Percentiles rank a stretch among this genome's conserved stretches.
phyloP scores from a whole-genome alignment of 331 rosid species.

The Acacia pycnantha region DNA sequence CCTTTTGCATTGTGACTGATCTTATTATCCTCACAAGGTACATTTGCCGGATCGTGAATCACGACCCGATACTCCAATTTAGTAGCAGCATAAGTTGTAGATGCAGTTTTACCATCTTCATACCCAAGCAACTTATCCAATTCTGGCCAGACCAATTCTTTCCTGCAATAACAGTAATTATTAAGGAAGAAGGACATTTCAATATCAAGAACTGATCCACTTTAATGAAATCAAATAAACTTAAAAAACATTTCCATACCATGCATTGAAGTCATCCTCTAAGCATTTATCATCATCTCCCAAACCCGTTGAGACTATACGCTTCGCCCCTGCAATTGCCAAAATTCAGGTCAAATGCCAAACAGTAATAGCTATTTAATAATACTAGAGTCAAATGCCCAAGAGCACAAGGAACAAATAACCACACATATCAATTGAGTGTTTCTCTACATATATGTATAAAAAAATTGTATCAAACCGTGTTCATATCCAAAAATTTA shows the following conservation, averaged over 20 bases:
- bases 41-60: slow-evolving; percentile 57
- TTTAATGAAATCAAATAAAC: slow-evolving; percentile 17
- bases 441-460: neutral
- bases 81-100: slow-evolving; percentile 94
- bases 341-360: slow-evolving; percentile 6
- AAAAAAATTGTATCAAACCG: neutral
- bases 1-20: slow-evolving; percentile 77
- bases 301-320: slow-evolving; percentile 74
- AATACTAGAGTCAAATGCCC: slow-evolving; percentile 7
- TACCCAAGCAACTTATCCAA: slow-evolving; percentile 83
- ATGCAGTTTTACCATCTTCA: slow-evolving; percentile 69
- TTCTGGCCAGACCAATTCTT: slow-evolving; percentile 86
- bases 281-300: slow-evolving; percentile 99
- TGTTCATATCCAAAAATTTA: neutral
- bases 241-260: slow-evolving; percentile 54
- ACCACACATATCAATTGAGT: neutral
- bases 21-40: slow-evolving; percentile 51
- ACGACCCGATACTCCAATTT: slow-evolving; percentile 77
- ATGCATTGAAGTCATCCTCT: slow-evolving; percentile 96
- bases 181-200: slow-evolving; percentile 7
- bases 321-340: slow-evolving; percentile 72
- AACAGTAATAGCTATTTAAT: slow-evolving; percentile 6
- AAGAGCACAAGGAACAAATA: neutral
- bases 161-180: slow-evolving; percentile 54
- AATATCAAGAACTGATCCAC: neutral